Evolutionary conservation across 768 basidiomycete species (phyloP).

Genomic region (Phallus indusiatus): DNA sequence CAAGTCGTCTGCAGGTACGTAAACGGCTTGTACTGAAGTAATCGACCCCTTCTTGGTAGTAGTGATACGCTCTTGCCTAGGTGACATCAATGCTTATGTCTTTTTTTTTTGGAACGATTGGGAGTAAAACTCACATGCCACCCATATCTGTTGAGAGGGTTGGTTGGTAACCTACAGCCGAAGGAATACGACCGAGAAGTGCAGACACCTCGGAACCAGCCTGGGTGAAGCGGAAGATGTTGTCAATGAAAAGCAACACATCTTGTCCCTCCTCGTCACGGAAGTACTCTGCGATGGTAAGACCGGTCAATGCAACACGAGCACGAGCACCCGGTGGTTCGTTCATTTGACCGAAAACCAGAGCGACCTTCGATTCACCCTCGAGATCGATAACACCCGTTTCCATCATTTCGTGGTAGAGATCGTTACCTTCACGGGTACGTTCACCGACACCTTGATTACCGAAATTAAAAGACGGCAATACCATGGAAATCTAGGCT

Average conservation of each 20-base stretch:
- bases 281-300: constrained; percentile 99
- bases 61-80: constrained; percentile 98
- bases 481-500: constrained; percentile 7
- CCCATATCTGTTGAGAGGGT: constrained; percentile 99
- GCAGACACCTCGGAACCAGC: constrained; percentile 99
- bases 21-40: constrained; percentile 99
- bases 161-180: constrained; percentile 99
- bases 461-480: neutral
- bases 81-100: neutral
- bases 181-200: constrained; percentile 98
- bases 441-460: constrained; percentile 93
- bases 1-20: constrained; percentile 99
- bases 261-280: constrained; percentile 99
- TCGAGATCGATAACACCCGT: constrained; percentile 99
- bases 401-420: constrained; percentile 99
- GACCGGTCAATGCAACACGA: constrained; percentile 97
- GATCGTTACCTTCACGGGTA: constrained; percentile 99
- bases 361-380: constrained; percentile 99
- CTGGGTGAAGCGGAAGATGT: constrained; percentile 99
- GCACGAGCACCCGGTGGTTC: constrained; percentile 99
- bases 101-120: neutral
- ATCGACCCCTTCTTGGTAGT: constrained; percentile 99
- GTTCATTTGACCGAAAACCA: constrained; percentile 99
- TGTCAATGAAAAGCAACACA: constrained; percentile 99
- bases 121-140: constrained; percentile 53